Conservation (phyloP, 345 rosid genomes). For the Conringia planisiliqua region DNA sequence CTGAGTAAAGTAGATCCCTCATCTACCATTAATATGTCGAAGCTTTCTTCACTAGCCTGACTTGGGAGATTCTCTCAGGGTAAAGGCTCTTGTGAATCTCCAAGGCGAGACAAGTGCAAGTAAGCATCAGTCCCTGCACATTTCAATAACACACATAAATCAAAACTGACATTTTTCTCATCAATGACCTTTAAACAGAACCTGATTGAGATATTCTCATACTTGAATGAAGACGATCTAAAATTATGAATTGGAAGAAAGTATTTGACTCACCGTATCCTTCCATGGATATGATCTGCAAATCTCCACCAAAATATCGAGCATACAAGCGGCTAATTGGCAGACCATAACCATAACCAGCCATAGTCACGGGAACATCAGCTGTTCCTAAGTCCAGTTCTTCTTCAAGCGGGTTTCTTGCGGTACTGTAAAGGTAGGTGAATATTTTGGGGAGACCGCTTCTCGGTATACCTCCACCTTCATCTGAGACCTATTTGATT, state of each 20-base stretch:
- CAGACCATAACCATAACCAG: conserved; percentile 92
- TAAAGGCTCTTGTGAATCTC: conserved; percentile 66
- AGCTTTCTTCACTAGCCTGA: conserved; percentile 17
- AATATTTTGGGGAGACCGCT: conserved; percentile 97
- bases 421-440: conserved; percentile 95
- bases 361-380: conserved; percentile 73
- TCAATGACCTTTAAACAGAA: background rate
- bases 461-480: conserved; percentile 96
- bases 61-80: conserved; percentile 38
- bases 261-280: conserved; percentile 81
- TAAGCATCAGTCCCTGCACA: conserved; percentile 78
- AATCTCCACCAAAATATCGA: conserved; percentile 92
- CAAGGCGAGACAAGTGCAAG: conserved; percentile 56
- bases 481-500: conserved; percentile 72
- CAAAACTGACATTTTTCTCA: background rate
- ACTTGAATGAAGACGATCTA: conserved; percentile 67
- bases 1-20: conserved; percentile 11
- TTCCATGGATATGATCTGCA: conserved; percentile 95
- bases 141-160: background rate
- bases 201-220: background rate
- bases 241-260: conserved; percentile 27
- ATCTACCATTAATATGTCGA: conserved; percentile 26
- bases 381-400: conserved; percentile 53
- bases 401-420: conserved; percentile 83
- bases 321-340: conserved; percentile 98